Evolutionary conservation across 805 yeast species (phyloP).

Genomic region (Zygotorulaspora florentina): DNA sequence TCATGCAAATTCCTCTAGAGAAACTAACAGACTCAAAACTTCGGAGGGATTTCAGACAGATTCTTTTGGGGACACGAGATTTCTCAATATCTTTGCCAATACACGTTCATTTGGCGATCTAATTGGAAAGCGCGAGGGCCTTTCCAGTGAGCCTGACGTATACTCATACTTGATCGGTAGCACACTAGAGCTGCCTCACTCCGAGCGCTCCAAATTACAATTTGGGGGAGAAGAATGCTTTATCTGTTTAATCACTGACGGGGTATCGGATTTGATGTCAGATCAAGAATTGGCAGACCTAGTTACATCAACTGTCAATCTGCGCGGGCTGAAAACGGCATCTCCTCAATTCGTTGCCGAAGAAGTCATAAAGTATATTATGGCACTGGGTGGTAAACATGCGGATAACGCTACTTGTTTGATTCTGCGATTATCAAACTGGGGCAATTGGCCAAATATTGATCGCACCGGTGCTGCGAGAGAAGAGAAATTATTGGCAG

Average conservation of each 20-base stretch:
- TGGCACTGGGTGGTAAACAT: constrained; percentile 67
- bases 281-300: constrained; percentile 93
- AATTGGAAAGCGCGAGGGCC: constrained; percentile 74
- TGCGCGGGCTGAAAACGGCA: constrained; percentile 62
- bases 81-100: constrained; percentile 72
- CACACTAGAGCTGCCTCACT: constrained; percentile 39
- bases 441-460: constrained; percentile 88
- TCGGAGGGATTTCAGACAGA: constrained; percentile 69
- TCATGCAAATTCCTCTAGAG: constrained; percentile 81
- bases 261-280: constrained; percentile 71
- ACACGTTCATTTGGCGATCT: constrained; percentile 93
- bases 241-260: constrained; percentile 79
- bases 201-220: constrained; percentile 34
- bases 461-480: constrained; percentile 83
- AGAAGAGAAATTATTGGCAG: constrained; percentile 53
- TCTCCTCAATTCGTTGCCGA: constrained; percentile 83
- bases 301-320: constrained; percentile 59
- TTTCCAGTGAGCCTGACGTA: constrained; percentile 90
- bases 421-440: constrained; percentile 73
- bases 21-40: constrained; percentile 64
- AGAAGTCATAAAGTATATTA: constrained; percentile 79
- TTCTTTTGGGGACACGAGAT: constrained; percentile 89
- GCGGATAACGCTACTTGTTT: constrained; percentile 95
- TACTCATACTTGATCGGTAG: constrained; percentile 66
- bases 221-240: constrained; percentile 87